Base-by-base conservation (phyloP, 306 rosid species). In the Vigna nakashimae region DNA sequence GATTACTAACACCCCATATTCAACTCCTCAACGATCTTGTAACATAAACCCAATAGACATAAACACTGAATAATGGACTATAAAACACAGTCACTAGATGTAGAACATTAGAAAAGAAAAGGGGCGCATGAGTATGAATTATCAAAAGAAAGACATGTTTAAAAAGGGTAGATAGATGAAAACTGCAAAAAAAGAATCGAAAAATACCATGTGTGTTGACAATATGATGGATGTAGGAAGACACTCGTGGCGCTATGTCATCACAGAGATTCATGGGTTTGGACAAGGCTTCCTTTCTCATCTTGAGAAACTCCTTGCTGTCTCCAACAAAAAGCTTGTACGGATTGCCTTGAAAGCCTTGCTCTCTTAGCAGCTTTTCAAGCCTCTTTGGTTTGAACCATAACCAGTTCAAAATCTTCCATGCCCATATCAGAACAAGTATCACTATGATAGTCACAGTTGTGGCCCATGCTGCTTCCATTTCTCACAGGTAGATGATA, bases 381-480 rank as follows among this genome's bases (percentile, higher is more conserved):
- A 89, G 59, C 51, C 42, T 82, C 77, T 82, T 91, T 0, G 96
- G 96, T 56, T 16, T 80, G 5, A 91, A 11, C 93, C 96, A 91
- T 4, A 87, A 24, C 90, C 69, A 70, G 6, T 71, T 81, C 63
- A 87, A 26, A 62, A 74, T 22, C 26, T 45, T 87, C 96, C 96
- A 89, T 69, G 40, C 49, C 76, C 78, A 82, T 26, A 74, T 50
- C 28, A 82, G 36, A 69, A 2, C 18, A n/a, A 67, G 38, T 62
- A 62, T 9, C 2, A 64, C 15, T 15, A 49, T 30, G 7, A 55
- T 7, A 0, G n/a, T 14, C 13, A 53, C 20, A 60, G 8, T 56
- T 18, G 12, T 40, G 40, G 50, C 18, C 58, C 56, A 24, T 72
- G 55, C 1, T 79, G 59, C 78, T 72, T 63, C 68, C 78, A 71